Percentiles rank a stretch among this genome's conserved stretches.
phyloP scores from a whole-genome alignment of 106 monocot species.

The Alisma plantagoaquatica region DNA sequence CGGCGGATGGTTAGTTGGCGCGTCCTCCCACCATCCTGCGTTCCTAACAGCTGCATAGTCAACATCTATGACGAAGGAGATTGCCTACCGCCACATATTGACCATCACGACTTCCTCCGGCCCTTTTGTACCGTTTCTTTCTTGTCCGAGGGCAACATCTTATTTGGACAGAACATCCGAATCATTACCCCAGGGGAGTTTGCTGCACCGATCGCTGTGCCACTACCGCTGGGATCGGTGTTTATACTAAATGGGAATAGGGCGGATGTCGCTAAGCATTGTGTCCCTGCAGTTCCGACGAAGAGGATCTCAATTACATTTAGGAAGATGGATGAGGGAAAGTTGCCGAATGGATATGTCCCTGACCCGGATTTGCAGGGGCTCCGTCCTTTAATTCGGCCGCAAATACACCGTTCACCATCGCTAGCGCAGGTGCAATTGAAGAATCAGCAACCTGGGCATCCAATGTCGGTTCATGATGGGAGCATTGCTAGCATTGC shows the following conservation, averaged over 20 bases:
- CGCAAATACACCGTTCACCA: too few relatives aligned
- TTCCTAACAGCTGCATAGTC: slow-evolving; percentile 15
- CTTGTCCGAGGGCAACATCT: slow-evolving; percentile 14
- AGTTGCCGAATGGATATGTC: slow-evolving; percentile 28
- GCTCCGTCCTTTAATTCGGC: slow-evolving; percentile 35
- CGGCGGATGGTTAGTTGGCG: slow-evolving; percentile 15
- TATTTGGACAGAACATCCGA: slow-evolving; percentile 6
- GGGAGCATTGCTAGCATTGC: too few relatives aligned
- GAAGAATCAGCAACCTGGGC: too few relatives aligned
- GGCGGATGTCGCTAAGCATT: slow-evolving; percentile 85
- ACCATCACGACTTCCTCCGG: slow-evolving; percentile 17
- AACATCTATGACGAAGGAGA: slow-evolving; percentile 17
- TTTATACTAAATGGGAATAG: slow-evolving; percentile 78
- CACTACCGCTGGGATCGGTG: slow-evolving; percentile 45
- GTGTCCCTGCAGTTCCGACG: slow-evolving; percentile 66
- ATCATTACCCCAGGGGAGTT: slow-evolving; percentile 5
- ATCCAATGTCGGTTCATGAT: too few relatives aligned
- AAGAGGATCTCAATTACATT: slow-evolving; percentile 89
- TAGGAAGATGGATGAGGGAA: slow-evolving; percentile 55
- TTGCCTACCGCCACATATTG: slow-evolving; percentile 17
- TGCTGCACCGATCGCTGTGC: slow-evolving; percentile 4
- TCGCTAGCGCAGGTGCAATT: too few relatives aligned
- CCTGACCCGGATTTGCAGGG: slow-evolving; percentile 56
- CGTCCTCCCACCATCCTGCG: slow-evolving; percentile 14
- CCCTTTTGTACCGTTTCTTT: slow-evolving; percentile 16